Base-by-base conservation (phyloP, 305 asterid genomes). In the Caryopteris hybrid region DNA sequence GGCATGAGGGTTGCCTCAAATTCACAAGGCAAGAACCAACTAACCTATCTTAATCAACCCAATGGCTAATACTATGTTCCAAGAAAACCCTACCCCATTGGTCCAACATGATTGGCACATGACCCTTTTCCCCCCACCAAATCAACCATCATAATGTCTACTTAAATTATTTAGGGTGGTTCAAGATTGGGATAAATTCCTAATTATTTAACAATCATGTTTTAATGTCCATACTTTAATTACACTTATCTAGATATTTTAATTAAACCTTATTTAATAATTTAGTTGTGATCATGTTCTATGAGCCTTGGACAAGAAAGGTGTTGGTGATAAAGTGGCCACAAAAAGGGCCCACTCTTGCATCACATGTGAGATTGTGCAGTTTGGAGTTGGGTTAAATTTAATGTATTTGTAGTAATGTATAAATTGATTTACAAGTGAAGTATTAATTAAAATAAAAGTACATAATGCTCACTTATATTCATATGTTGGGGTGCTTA, bases 1-100 rank as follows among this genome's bases (percentile, higher is more conserved):
- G 48, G 59, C 88, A 83, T 80, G 88, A 83, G 85, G 84, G 85
- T 21, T 83, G 88, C 84, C 74, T 77, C 78, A 61, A 69, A 50
- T 71, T 71, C 41, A 52, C 31, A 53, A 66, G 81, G 77, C 81
- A 79, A 79, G 46, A 64, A 71, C 77, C 81, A 77, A 83, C 76
- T 75, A 78, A 72, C 59, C 71, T 63, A 71, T 83, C 83, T 50
- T 73, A 80, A 80, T 80, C 85, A 75, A 68, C 42, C 57, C 79
- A 54, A 29, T 74, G 34, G 60, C 77, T 66, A 72, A 86, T 76
- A 77, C 83, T 66, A 83, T 77, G 87, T 77, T 77, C 85, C 81
- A 75, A 77, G 81, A 73, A 76, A 71, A 31, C 16, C 74, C 73
- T 64, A 58, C 77, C 81, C 79, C 79, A 74, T n/a, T n/a, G n/a